Base-by-base conservation (phyloP, 768 basidiomycete genomes). In the Kwoniella heveanensis region DNA sequence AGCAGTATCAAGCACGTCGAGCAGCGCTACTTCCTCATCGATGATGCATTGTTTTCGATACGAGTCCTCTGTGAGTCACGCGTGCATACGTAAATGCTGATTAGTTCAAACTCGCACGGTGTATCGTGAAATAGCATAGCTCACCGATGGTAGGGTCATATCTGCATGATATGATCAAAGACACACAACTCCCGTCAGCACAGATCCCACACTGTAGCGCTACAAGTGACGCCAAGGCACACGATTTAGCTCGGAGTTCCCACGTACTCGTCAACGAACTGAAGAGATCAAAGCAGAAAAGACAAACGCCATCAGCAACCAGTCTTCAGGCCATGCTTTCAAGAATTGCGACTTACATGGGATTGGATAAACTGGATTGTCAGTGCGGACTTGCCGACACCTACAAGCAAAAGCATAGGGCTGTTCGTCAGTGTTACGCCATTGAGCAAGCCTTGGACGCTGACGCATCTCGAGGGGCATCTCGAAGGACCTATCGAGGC, bases 11-110 rank as follows among this genome's bases (percentile, higher is more conserved):
- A 98, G 86, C 57, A 98, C 94, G 78, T 98, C 94, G 61, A 96
- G 87, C 54, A 96, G 85, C 21, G 93, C 93, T n/a, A 96, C 91
- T 81, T 97, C 92, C n/a, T 95, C 94, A 81, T 98, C 94, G 69
- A 98, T 92, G 32, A 95, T 88, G 67, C 92, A 94, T 78, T 96
- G 93, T 80, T 96, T 98, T 69, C 95, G 85, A 83, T 97, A 98
- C 49, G 93, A 96, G 78, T 98, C 93, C 92, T 80, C 77, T 76
- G 58, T 26, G 36, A 7, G 17, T 37, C 4, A 0, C 13, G 24
- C 24, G 24, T n/a, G n/a, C n/a, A 17, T 21, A n/a, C 49, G 21
- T 13, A 32, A 32, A 32, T 13, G 32, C 32, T 7, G 10, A 19
- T 21, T 25, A 51, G 49, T 19, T 51, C 12, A 22, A 29, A 22